Evolutionary conservation across 306 rosid species (phyloP), one percentile per base, ranked within the genome.

Genomic region (Neltuma alba): DNA sequence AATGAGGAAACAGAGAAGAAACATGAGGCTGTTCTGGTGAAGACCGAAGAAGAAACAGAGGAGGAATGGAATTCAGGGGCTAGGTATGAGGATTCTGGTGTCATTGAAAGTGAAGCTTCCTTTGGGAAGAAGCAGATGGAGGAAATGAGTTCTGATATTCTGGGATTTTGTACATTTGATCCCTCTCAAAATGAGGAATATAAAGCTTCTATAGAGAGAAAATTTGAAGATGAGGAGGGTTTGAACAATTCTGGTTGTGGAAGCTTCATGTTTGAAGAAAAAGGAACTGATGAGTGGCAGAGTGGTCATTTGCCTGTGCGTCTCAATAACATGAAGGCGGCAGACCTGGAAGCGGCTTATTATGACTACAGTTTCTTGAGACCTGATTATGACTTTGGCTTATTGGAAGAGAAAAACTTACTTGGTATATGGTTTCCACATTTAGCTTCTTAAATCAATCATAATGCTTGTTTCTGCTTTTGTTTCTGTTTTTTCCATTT

Each of bases 321-420:
- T 70, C 81, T 86, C 79, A 78, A 83, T 36, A 72, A 58, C 48
- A 33, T 20, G 66, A 86, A 86, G 79, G 79, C 81, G 79, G 75
- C 85, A 66, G 76, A 80, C 31, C 38, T 40, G 11, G 89, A 82
- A 33, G 69, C 54, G 16, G 71, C 80, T 70, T 23, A 77, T 27
- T 23, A 75, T 30, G 83, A 84, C 74, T 84, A 87, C 34, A 90
- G 89, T 63, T 81, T 84, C 81, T 80, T 84, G 72, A 84, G 63
- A 36, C 89, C 91, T 13, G 89, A 86, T 82, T 95, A 90, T 83
- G 89, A 90, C 78, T 87, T 83, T 30, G 91, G 92, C 57, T 86
- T 80, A 50, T 72, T 64, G 30, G 96, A 95, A 82, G 97, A 91
- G 82, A 74, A 83, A 38, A 81, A 73, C 72, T 84, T 82, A 63